phyloP scores from a whole-genome alignment of 805 yeast genomes.

The Barnettozyma vustinii region DNA sequence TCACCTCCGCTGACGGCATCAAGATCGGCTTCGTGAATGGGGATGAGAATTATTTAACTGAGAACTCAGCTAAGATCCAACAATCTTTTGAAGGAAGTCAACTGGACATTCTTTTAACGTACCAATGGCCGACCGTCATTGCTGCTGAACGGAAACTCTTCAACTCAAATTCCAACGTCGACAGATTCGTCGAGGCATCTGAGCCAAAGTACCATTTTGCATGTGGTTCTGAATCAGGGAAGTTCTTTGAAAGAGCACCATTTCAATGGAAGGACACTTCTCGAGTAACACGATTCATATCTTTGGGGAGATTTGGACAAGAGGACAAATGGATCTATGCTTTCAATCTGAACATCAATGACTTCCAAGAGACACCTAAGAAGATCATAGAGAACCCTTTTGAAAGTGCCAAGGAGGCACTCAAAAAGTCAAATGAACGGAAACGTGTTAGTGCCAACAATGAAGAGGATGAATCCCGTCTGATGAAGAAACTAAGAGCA shows the following conservation, averaged over 20 bases:
- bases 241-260: slow-evolving; percentile 49
- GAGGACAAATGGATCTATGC: slow-evolving; percentile 73
- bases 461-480: slow-evolving; percentile 2
- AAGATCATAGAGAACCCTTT: slow-evolving; percentile 31
- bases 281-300: slow-evolving; percentile 54
- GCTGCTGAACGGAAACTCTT: slow-evolving; percentile 40
- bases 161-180: slow-evolving; percentile 43
- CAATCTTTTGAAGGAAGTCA: slow-evolving; percentile 20
- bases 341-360: slow-evolving; percentile 38
- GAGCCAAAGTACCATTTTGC: slow-evolving; percentile 68
- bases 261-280: slow-evolving; percentile 47
- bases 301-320: slow-evolving; percentile 54
- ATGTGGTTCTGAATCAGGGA: slow-evolving; percentile 43
- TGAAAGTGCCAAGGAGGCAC: slow-evolving; percentile 2
- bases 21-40: slow-evolving; percentile 43
- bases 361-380: slow-evolving; percentile 22
- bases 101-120: slow-evolving; percentile 52
- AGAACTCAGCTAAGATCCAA: slow-evolving; percentile 24
- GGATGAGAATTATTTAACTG: slow-evolving; percentile 11
- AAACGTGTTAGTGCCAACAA: slow-evolving; percentile 11
- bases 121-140: slow-evolving; percentile 55
- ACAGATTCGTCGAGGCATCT: slow-evolving; percentile 35
- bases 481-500: slow-evolving; percentile 21
- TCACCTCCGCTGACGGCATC: slow-evolving; percentile 39
- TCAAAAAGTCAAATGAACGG: slow-evolving; percentile 2